These are phyloP conservation scores for Cryphonectria carpinicola DNA, from an alignment of 2,329 filamentous ascomycete genomes.

Conservation along the genomic window DNA sequence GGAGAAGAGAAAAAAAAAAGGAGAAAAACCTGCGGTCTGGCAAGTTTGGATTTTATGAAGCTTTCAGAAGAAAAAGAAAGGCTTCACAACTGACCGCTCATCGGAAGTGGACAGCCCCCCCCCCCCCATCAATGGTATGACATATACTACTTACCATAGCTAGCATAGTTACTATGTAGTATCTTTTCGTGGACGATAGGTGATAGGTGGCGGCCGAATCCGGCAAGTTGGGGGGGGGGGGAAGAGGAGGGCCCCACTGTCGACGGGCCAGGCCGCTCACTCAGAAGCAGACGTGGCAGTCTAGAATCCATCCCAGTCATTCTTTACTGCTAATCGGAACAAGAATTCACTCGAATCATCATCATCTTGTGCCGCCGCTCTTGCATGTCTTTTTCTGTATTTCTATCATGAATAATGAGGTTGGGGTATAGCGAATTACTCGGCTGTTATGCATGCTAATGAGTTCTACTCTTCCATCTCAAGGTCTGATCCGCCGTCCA, in stretches of 20 bases:
- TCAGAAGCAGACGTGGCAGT: not conserved
- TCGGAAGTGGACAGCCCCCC: not conserved
- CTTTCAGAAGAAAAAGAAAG: not conserved
- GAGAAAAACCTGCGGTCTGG: not conserved
- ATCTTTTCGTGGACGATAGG: not conserved
- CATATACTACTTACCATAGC: not conserved
- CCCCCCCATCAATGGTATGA: not conserved
- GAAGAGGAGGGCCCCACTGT: not conserved
- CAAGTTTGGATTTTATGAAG: not conserved
- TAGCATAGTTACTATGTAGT: no score
- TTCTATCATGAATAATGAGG: not conserved
- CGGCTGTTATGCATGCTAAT: not conserved
- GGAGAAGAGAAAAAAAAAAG: not conserved
- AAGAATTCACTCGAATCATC: not conserved
- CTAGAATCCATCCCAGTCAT: not conserved
- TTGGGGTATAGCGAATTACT: not conserved
- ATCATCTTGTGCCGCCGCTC: not conserved
- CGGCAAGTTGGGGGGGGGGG: not conserved
- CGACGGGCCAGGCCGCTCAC: constrained; percentile 2
- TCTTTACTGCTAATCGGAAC: not conserved
- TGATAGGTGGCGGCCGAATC: constrained; percentile 2
- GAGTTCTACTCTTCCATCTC: constrained; percentile 30
- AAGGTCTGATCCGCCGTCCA: constrained; percentile 40
- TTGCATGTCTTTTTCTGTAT: not conserved
- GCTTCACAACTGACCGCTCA: not conserved